These are phyloP conservation scores for Heterobasidion parviporum DNA, from an alignment of 1,284 basidiomycete species.

Conservation along the genomic window DNA sequence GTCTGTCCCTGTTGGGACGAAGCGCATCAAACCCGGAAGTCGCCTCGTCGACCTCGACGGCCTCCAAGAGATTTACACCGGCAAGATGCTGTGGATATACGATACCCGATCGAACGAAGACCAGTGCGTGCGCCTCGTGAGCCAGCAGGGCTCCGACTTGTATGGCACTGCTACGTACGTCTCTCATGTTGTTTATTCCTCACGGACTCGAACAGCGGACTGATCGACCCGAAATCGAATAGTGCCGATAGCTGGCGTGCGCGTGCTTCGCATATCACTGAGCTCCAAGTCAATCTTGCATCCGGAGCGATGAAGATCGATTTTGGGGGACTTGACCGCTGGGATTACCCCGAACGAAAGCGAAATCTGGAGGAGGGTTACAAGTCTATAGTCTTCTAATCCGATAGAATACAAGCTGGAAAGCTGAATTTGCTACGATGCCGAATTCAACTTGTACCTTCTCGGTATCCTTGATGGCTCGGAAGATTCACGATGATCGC, in stretches of 20 bases:
- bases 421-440: background rate
- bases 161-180: conserved; percentile 73
- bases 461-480: background rate
- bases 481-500: background rate
- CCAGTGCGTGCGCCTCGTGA: conserved; percentile 54
- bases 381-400: background rate
- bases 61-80: conserved; percentile 67
- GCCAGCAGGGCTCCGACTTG: conserved; percentile 37
- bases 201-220: background rate
- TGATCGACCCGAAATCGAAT: conserved; percentile 1
- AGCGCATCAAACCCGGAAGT: conserved; percentile 39
- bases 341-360: conserved; percentile 54
- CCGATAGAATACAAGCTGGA: background rate
- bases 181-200: background rate
- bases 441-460: background rate
- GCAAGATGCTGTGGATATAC: conserved; percentile 68
- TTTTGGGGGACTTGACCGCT: conserved; percentile 68
- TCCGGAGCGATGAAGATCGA: conserved; percentile 59
- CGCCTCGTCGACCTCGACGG: conserved; percentile 54
- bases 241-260: conserved; percentile 78
- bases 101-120: conserved; percentile 58
- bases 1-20: conserved; percentile 30
- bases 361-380: conserved; percentile 50
- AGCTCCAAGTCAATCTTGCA: conserved; percentile 62
- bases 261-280: conserved; percentile 56